These are phyloP conservation scores for Botrytis cinerea DNA, from an alignment of 2,329 filamentous ascomycete species.

Conservation along the genomic window DNA sequence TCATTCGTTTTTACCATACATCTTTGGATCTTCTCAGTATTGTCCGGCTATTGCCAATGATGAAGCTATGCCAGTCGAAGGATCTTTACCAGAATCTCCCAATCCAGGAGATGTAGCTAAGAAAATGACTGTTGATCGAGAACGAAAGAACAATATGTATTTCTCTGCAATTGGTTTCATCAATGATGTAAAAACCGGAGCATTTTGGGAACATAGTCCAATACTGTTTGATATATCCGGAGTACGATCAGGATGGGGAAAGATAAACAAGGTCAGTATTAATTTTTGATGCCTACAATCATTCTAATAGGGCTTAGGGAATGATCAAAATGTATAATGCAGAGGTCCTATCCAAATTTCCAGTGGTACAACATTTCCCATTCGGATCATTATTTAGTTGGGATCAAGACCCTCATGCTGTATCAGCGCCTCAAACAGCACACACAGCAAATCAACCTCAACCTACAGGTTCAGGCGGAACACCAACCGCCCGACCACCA, in stretches of 20 bases:
- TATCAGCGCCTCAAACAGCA: conserved; percentile 50
- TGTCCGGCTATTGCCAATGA: conserved; percentile 69
- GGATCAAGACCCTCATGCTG: conserved; percentile 66
- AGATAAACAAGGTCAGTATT: conserved; percentile 77
- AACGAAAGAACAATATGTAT: conserved; percentile 77
- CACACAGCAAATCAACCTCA: conserved; percentile 64
- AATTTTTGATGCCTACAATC: not conserved
- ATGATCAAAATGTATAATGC: conserved; percentile 99
- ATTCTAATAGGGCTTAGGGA: conserved; percentile 52
- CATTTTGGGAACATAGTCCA: conserved; percentile 96
- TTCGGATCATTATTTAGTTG: conserved; percentile 81
- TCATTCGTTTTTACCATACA: conserved; percentile 90
- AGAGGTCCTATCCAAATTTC: conserved; percentile 94
- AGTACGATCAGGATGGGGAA: conserved; percentile 90
- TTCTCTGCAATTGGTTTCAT: conserved; percentile 97
- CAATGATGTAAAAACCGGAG: conserved; percentile 92
- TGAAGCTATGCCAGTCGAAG: conserved; percentile 72
- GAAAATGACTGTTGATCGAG: conserved; percentile 60
- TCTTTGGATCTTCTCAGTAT: conserved; percentile 91
- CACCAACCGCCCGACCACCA: conserved; percentile 29
- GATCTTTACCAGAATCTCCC: conserved; percentile 71
- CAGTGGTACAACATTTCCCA: conserved; percentile 94
- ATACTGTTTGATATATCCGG: conserved; percentile 94
- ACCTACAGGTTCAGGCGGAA: conserved; percentile 41
- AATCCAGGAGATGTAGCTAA: conserved; percentile 71